Percentiles rank a stretch among this genome's conserved stretches.
Evolutionary conservation across 2,329 filamentous ascomycete genomes (phyloP).

Genomic region (Apiospora pterosperma): DNA sequence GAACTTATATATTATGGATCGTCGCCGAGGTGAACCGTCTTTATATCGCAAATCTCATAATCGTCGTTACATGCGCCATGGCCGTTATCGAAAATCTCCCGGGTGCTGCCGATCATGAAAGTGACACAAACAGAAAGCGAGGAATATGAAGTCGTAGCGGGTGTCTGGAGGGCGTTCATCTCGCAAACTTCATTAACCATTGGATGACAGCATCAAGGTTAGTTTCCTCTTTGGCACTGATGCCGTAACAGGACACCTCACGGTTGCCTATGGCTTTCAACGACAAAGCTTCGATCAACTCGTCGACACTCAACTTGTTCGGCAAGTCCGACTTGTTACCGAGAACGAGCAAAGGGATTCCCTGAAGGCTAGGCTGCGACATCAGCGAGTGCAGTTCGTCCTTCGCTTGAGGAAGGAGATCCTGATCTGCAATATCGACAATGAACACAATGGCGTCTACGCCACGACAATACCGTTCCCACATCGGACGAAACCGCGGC

Average conservation of each 20-base stretch:
- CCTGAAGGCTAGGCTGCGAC: slow-evolving; percentile 76
- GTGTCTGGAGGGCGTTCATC: slow-evolving; percentile 41
- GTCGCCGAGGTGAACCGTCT: slow-evolving; percentile 5
- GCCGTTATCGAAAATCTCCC: neutral
- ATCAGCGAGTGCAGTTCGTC: slow-evolving; percentile 91
- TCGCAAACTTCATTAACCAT: slow-evolving; percentile 89
- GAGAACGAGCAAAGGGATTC: slow-evolving; percentile 88
- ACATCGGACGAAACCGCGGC: slow-evolving; percentile 96
- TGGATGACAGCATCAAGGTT: slow-evolving; percentile 96
- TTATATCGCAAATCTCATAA: slow-evolving; percentile 4
- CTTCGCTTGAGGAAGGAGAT: slow-evolving; percentile 76
- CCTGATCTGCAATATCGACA: slow-evolving; percentile 88
- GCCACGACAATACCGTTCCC: slow-evolving; percentile 96
- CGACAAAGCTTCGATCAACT: slow-evolving; percentile 89
- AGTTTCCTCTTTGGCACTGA: slow-evolving; percentile 97
- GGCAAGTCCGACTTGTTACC: slow-evolving; percentile 96
- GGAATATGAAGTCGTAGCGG: neutral
- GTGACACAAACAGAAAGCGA: neutral
- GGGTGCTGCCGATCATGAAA: neutral
- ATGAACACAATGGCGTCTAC: slow-evolving; percentile 99
- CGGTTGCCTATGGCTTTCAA: slow-evolving; percentile 85
- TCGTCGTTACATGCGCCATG: slow-evolving; percentile 2
- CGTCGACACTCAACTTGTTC: slow-evolving; percentile 88
- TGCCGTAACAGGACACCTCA: slow-evolving; percentile 97
- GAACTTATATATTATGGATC: slow-evolving; percentile 3